Conservation (phyloP, 2,329 filamentous ascomycete genomes). For the Catunica adiposa region DNA sequence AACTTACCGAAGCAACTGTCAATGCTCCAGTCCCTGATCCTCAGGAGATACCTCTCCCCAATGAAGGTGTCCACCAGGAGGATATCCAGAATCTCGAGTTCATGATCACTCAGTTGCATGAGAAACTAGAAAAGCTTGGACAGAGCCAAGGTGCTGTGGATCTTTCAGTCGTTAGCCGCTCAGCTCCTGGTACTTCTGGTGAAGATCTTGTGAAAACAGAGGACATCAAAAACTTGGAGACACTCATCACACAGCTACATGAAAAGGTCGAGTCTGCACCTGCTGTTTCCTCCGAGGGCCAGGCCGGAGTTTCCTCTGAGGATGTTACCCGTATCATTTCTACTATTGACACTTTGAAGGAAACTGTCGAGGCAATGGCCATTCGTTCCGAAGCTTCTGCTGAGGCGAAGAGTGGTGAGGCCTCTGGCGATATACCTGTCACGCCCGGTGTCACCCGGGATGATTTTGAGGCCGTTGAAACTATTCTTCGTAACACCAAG, state of each 20-base stretch:
- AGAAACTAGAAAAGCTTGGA: slow-evolving; percentile 12
- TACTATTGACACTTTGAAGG: slow-evolving; percentile 32
- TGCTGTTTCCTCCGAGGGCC: slow-evolving; percentile 14
- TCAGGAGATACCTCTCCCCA: slow-evolving; percentile 12
- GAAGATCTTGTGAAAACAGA: slow-evolving; percentile 43
- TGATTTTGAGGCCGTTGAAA: slow-evolving; percentile 77
- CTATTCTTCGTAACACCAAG: slow-evolving; percentile 77
- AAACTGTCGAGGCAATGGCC: slow-evolving; percentile 30
- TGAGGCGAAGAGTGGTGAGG: slow-evolving; percentile 12
- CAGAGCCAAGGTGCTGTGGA: slow-evolving; percentile 4
- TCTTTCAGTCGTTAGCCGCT: background rate
- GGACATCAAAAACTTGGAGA: slow-evolving; percentile 74
- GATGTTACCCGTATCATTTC: slow-evolving; percentile 30
- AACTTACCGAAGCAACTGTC: slow-evolving; percentile 7
- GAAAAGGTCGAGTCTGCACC: slow-evolving; percentile 53
- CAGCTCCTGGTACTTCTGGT: slow-evolving; percentile 17
- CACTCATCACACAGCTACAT: slow-evolving; percentile 64
- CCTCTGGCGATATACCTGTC: slow-evolving; percentile 21
- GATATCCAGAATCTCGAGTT: slow-evolving; percentile 14
- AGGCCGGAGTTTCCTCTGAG: slow-evolving; percentile 14
- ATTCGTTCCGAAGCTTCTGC: slow-evolving; percentile 18
- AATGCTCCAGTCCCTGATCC: slow-evolving; percentile 33
- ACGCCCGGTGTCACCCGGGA: slow-evolving; percentile 36
- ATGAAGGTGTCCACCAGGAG: slow-evolving; percentile 9
- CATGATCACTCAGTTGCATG: slow-evolving; percentile 10